Conservation (phyloP, 2,329 filamentous ascomycete species). For the Nectriaceae sp. region DNA sequence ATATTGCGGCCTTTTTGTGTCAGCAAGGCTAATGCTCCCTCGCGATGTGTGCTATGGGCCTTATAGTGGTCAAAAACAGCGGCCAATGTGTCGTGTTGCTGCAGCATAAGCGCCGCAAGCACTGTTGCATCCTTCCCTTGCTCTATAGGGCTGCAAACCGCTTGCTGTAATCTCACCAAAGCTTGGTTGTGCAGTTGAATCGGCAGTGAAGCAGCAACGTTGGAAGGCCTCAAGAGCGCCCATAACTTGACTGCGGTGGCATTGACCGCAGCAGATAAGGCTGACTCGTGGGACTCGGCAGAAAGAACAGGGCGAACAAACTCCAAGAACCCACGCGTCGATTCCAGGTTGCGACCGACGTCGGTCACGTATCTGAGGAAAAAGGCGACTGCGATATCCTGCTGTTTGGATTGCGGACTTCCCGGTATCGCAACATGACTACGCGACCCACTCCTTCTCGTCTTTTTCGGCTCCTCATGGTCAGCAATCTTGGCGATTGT, state of each 20-base stretch:
- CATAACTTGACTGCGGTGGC: constrained; percentile 9
- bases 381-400: constrained; percentile 12
- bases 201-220: rapidly evolving
- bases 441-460: neutral
- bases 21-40: constrained; percentile 12
- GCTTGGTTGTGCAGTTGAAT: constrained; percentile 5
- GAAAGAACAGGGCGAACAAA: constrained; percentile 12
- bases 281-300: neutral
- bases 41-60: constrained; percentile 9
- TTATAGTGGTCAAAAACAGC: constrained; percentile 3
- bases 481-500: neutral
- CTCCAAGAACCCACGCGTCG: constrained; percentile 16
- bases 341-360: constrained; percentile 14
- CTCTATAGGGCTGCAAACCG: neutral
- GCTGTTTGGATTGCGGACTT: too few species aligned
- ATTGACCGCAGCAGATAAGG: constrained; percentile 6
- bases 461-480: neutral
- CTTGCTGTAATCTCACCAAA: constrained; percentile 3
- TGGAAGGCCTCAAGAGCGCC: constrained; percentile 1
- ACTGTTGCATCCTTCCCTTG: constrained; percentile 6
- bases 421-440: neutral
- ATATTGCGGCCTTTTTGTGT: neutral
- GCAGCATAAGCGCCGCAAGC: constrained; percentile 11
- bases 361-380: constrained; percentile 17
- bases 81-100: constrained; percentile 13